These are phyloP conservation scores for Coemansia sp. DNA, from an alignment of 192 early-diverging fungal species.

Conservation along the genomic window DNA sequence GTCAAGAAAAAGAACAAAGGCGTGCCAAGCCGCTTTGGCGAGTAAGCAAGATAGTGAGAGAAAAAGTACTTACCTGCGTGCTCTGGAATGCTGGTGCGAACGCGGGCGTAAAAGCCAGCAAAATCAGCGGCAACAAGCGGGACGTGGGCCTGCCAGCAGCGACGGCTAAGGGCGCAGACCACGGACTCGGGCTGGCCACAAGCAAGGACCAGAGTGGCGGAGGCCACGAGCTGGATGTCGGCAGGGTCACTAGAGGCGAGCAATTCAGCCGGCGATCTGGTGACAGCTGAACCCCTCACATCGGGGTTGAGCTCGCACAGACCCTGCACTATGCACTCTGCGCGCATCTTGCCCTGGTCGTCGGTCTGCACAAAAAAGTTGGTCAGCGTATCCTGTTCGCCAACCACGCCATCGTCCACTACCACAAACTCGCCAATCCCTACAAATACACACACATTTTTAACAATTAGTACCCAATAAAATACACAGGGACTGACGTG, in stretches of 20 bases:
- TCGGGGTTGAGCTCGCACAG: slow-evolving; percentile 89
- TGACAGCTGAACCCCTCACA: slow-evolving; percentile 62
- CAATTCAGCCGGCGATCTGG: slow-evolving; percentile 60
- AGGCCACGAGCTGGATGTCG: slow-evolving; percentile 59
- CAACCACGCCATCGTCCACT: slow-evolving; percentile 70
- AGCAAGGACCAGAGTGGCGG: slow-evolving; percentile 71
- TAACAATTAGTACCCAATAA: neutral
- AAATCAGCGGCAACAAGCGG: slow-evolving; percentile 68
- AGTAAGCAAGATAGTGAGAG: slow-evolving; percentile 2
- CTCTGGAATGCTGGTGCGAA: slow-evolving; percentile 71
- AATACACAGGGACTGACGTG: neutral
- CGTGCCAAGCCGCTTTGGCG: neutral
- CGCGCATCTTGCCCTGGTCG: slow-evolving; percentile 65
- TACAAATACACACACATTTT: slow-evolving; percentile 27
- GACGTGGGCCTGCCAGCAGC: slow-evolving; percentile 64
- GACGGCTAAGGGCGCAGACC: slow-evolving; percentile 57
- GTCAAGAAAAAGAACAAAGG: neutral
- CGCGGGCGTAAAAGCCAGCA: slow-evolving; percentile 76
- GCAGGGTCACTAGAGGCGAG: slow-evolving; percentile 67
- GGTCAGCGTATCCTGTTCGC: slow-evolving; percentile 69
- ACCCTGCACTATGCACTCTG: slow-evolving; percentile 60
- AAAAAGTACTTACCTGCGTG: slow-evolving; percentile 67
- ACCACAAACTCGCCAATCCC: slow-evolving; percentile 88
- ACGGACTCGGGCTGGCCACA: slow-evolving; percentile 59
- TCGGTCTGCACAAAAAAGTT: slow-evolving; percentile 89